Evolutionary conservation across 2,329 filamentous ascomycete species (phyloP).

Genomic region (Microdochium trichocladiopsis): DNA sequence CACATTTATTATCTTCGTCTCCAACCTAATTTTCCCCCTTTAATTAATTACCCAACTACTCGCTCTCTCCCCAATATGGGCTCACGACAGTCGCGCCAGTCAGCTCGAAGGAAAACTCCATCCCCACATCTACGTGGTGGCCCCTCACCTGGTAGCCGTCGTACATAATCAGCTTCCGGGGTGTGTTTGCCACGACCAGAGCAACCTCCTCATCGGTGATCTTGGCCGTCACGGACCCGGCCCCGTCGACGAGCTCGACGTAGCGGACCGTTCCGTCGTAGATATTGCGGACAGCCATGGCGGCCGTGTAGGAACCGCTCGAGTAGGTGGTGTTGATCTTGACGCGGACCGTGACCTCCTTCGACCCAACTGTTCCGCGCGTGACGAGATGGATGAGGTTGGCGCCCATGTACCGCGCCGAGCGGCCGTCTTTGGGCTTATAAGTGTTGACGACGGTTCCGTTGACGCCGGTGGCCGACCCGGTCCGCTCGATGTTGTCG

Average conservation of each 20-base stretch:
- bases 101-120: neutral
- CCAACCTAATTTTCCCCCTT: neutral
- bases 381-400: neutral
- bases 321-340: neutral
- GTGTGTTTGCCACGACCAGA: neutral
- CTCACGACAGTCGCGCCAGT: neutral
- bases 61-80: neutral
- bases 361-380: neutral
- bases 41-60: neutral
- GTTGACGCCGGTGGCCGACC: neutral
- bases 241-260: neutral
- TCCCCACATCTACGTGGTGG: neutral
- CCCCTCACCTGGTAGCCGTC: neutral
- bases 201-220: neutral
- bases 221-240: neutral
- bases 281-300: neutral
- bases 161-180: neutral
- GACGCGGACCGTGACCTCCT: neutral
- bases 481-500: neutral
- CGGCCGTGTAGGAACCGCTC: neutral
- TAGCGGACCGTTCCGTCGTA: neutral
- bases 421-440: neutral
- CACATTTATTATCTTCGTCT: neutral
- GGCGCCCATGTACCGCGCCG: neutral
- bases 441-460: neutral